phyloP scores from a whole-genome alignment of 208 protist genomes.

The Wallacemonas rigidus region DNA sequence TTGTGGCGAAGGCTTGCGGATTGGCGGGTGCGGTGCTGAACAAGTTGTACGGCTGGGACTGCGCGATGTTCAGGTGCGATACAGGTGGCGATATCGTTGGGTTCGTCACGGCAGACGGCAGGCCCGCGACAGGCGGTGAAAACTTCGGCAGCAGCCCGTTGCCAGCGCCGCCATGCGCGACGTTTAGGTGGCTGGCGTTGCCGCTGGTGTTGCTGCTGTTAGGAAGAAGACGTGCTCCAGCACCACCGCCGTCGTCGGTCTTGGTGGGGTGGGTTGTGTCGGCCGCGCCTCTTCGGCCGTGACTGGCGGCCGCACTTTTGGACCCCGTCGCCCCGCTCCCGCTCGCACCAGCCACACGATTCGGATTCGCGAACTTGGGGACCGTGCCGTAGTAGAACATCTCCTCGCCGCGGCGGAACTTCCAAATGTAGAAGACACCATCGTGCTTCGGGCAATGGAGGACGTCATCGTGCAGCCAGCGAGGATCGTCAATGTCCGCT shows the following conservation, averaged over 20 bases:
- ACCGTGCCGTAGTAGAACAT: constrained; percentile 73
- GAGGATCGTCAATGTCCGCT: constrained; percentile 44
- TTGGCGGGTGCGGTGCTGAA: background rate
- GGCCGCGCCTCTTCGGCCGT: too few species aligned
- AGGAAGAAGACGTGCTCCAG: background rate
- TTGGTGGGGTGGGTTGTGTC: too few species aligned
- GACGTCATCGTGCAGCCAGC: constrained; percentile 45
- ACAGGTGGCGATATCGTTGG: too few species aligned
- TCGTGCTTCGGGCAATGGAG: constrained; percentile 38
- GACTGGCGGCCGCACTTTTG: too few species aligned
- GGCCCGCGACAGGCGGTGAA: too few species aligned
- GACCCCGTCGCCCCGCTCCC: background rate
- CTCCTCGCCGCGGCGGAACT: constrained; percentile 45
- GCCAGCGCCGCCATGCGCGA: background rate
- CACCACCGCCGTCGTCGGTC: too few species aligned
- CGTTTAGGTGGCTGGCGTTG: background rate
- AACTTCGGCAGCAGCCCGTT: too few species aligned
- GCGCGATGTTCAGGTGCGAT: too few species aligned
- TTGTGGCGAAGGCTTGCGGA: background rate
- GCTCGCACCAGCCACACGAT: constrained; percentile 12
- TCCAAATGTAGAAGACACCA: constrained; percentile 68
- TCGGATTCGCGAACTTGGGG: constrained; percentile 69
- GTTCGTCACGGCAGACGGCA: too few species aligned
- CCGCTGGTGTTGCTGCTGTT: constrained; percentile 20
- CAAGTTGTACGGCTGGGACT: too few species aligned